Base-by-base conservation (phyloP, 2,329 filamentous ascomycete species). In the Colletotrichum sp. region DNA sequence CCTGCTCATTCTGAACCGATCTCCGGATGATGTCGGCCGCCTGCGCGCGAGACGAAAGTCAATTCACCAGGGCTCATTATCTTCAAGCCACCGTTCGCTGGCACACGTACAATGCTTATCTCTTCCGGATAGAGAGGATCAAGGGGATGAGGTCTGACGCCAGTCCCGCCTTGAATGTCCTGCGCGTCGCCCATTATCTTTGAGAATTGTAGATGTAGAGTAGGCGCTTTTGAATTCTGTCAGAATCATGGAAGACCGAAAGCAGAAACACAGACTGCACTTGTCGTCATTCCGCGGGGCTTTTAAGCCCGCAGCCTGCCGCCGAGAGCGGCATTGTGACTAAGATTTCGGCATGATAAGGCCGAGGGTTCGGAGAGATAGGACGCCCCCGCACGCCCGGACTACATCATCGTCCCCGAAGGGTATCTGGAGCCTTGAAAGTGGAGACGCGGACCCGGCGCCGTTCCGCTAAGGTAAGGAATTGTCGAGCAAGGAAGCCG, bases 391-490 rank as follows among this genome's bases (percentile, higher is more conserved):
- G 70, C 70, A 76, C 36, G 57, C 26, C 39, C 64, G 69, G 73
- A 30, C 12, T 65, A 30, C 59, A 30, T 66, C 39, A 21, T 26
- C 24, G 49, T 69, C 64, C 57, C 71, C 77, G 69, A 78, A 77
- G 59, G 71, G 74, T 55, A 77, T 49, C 44, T 74, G 16, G 67
- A 78, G 66, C 52, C 77, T 66, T 28, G 24, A n/a, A 44, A 59
- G 62, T 64, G 57, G 70, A 67, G 64, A 57, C 32, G 18, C 12
- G 26, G 15, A 8, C 39, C 68, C 70, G 77, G 44, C 49, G 57
- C 70, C 74, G 63, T 69, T 75, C 76, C 67, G 70, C 64, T 62
- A 77, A 77, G 57, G 67, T 77, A 67, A 78, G 65, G 71, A 75
- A 64, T 77, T 77, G 75, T 65, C 70, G 77, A 78, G 72, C 16